Evolutionary conservation across 768 basidiomycete species (phyloP).

Genomic region (Lyophyllum atratum): DNA sequence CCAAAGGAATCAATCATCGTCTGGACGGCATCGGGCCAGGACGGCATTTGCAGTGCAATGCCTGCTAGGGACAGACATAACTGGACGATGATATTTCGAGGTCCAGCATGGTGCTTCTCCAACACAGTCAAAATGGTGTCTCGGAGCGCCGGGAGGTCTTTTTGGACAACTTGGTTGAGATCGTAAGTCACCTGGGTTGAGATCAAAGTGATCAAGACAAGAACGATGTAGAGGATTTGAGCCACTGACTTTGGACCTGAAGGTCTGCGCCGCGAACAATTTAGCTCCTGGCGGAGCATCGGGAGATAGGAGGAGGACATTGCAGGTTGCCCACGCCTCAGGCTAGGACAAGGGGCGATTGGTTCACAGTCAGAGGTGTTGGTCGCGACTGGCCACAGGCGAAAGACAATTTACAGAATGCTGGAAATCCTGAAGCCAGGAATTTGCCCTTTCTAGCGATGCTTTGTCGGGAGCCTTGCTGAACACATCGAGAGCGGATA

Average conservation of each 20-base stretch:
- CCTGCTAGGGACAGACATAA: slow-evolving; percentile 89
- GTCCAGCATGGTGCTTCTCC: slow-evolving; percentile 70
- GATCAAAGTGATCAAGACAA: slow-evolving; percentile 32
- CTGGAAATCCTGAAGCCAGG: slow-evolving; percentile 98
- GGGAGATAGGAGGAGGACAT: slow-evolving; percentile 81
- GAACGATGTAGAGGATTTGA: slow-evolving; percentile 10
- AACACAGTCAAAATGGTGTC: slow-evolving; percentile 86
- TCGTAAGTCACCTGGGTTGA: slow-evolving; percentile 86
- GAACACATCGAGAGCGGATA: slow-evolving; percentile 82
- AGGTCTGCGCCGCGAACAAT: slow-evolving; percentile 95
- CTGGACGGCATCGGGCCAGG: slow-evolving; percentile 82
- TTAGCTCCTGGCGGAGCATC: slow-evolving; percentile 81
- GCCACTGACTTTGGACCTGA: slow-evolving; percentile 82
- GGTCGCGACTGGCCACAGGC: slow-evolving; percentile 65
- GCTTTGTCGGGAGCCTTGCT: slow-evolving; percentile 78
- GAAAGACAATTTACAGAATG: slow-evolving; percentile 94
- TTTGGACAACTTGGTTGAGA: slow-evolving; percentile 79
- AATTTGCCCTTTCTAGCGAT: slow-evolving; percentile 84
- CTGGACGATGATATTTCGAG: slow-evolving; percentile 84
- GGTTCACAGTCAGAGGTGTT: slow-evolving; percentile 67
- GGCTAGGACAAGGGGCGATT: slow-evolving; percentile 72
- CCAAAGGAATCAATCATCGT: slow-evolving; percentile 86
- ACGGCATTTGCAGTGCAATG: slow-evolving; percentile 84
- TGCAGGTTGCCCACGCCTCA: slow-evolving; percentile 96
- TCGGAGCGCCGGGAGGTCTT: slow-evolving; percentile 75